Percentiles rank a stretch among this genome's conserved stretches.
Evolutionary conservation across 495 filamentous ascomycete species (phyloP).

Genomic region (Aspergillus heteromorphus): DNA sequence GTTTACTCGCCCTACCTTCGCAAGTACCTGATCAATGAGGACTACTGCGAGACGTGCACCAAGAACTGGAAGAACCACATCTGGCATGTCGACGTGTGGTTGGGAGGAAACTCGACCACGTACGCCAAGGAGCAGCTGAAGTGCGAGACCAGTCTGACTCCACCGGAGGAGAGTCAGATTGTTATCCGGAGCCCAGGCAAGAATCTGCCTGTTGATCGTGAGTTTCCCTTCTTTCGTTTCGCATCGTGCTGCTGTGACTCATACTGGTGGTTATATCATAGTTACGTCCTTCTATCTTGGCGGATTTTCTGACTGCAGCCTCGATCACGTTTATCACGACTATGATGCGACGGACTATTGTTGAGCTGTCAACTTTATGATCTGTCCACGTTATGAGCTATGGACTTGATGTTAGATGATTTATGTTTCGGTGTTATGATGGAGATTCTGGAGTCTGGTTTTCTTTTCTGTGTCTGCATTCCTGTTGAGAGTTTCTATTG

Average conservation of each 20-base stretch:
- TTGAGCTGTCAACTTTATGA: not conserved
- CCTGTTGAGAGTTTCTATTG: no score
- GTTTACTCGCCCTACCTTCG: conserved; percentile 37
- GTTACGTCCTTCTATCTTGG: not conserved
- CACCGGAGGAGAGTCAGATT: not conserved
- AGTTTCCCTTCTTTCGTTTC: not conserved
- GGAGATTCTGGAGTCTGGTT: no score
- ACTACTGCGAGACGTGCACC: conserved; percentile 26
- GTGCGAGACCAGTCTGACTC: conserved; percentile 35
- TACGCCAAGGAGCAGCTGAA: conserved; percentile 22
- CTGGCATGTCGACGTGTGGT: conserved; percentile 41
- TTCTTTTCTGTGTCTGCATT: no score
- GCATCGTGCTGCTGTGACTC: not conserved
- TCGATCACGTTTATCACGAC: not conserved
- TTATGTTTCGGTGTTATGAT: no score
- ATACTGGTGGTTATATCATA: not conserved
- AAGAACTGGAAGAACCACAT: conserved; percentile 24
- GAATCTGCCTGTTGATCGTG: not conserved
- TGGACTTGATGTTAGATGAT: no score
- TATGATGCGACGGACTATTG: not conserved
- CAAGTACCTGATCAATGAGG: conserved; percentile 37
- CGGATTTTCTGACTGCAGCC: not conserved
- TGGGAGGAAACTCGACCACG: conserved; percentile 27
- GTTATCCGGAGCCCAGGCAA: not conserved
- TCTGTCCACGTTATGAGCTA: no score